Base-by-base conservation (phyloP, 768 basidiomycete genomes). In the Kwoniella shandongensis region DNA sequence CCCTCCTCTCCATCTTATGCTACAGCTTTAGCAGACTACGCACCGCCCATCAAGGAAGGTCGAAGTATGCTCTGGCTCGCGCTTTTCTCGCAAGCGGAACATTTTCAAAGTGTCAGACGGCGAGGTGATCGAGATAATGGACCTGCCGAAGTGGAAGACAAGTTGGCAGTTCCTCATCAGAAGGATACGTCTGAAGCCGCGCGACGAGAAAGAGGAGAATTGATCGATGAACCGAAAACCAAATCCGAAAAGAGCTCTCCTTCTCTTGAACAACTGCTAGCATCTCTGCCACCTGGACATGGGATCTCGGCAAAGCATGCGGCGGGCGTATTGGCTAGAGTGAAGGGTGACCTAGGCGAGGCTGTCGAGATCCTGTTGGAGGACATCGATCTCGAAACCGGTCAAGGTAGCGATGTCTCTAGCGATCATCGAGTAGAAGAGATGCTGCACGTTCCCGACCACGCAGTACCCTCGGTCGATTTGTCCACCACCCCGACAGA, bases 41-140 rank as follows among this genome's bases (percentile, higher is more conserved):
- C 67, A 1, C 69, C 69, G 2, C 20, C 63, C 4, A 39, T 57
- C 32, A 51, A 53, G 7, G 65, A 62, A 15, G 70, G 65, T 20
- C 55, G 65, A 13, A 51, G 57, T 5, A 72, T 72, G 70, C 51
- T 72, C 5, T 72, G 70, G 70, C 57, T 72, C 6, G 67, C 70
- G 18, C 53, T 72, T 2, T 69, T 72, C 57, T 69, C 68, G 18
- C 58, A 69, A 40, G 67, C 66, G 1, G 70, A 69, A 48, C 70
- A 72, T 39, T 72, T 67, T 27, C 67, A 72, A 35, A 54, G 51
- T 27, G 48, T 72, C 7, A 56, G 70, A 1, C 56, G 70, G 2
- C 65, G 66, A 44, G 65, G 62, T 20, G 70, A 69, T 27, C 51
- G 62, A n/a, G 65, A 65, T 20, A 40, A 50, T 20, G 70, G 70